Evolutionary conservation across 352 stramenopile species (phyloP), one percentile per base, ranked within the genome.

Genomic region (Elongisporangium senticosum): DNA sequence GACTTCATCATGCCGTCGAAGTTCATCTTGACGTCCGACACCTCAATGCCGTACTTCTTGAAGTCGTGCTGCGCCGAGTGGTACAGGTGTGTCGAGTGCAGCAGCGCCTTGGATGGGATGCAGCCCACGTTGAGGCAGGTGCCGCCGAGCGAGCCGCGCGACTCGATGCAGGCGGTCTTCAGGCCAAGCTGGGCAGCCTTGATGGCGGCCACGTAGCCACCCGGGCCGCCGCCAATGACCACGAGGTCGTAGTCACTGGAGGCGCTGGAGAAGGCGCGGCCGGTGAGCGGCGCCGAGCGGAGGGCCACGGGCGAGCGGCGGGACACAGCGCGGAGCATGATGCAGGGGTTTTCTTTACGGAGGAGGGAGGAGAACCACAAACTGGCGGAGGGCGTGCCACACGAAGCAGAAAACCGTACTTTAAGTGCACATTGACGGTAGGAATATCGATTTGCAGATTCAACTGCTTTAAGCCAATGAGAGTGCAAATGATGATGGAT

Each of bases 81-180:
- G 75, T 95, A 98, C 64, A 99, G 73, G 74, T 99, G 96, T 60
- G 87, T 96, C 53, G 90, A 97, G 66, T 98, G 86, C 51, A 99
- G 79, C 33, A 99, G 81, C 40, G 97, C 97, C 78, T 99, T 99
- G 68, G 95, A 99, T 48, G 97, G 97, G 72, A 99, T 99, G 79
- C 97, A 99, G 40, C 97, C 97, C 6, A 99, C 97, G 72, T 99
- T 99, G 28, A 99, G 85, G 81, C 97, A 99, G 21, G 97, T 99
- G 60, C 95, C 97, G 53, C 97, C 97, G 40, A 99, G 78, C 63
- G 81, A 73, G 26, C 97, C 97, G 49, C 97, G 90, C 58, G 95
- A 97, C 84, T 99, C 97, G 7, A 99, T 79, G 65, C 96, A 99
- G 5, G 96, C 97, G 8, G 97, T 99, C 74, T 99, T 99, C 19